These are phyloP conservation scores for Tolypocladium sp. DNA, from an alignment of 2,329 filamentous ascomycete genomes.

Conservation along the genomic window DNA sequence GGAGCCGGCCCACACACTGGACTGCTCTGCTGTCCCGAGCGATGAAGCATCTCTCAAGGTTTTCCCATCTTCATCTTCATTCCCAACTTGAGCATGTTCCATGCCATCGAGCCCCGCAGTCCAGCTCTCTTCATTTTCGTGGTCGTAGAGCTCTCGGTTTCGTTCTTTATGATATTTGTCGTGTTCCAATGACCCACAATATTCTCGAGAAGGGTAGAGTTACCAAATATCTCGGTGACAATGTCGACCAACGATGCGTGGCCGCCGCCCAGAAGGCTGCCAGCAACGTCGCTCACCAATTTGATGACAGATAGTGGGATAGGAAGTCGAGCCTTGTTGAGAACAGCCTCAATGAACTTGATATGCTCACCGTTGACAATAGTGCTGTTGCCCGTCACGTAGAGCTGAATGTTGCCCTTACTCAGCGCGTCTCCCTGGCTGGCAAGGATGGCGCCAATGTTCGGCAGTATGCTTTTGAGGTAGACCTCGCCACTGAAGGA, in stretches of 20 bases:
- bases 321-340: slow-evolving; percentile 27
- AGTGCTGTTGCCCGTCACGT: slow-evolving; percentile 23
- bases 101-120: neutral
- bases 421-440: slow-evolving; percentile 25
- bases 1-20: too few relatives aligned
- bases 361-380: slow-evolving; percentile 32
- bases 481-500: slow-evolving; percentile 30
- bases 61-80: neutral
- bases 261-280: slow-evolving; percentile 21
- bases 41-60: neutral
- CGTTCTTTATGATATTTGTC: neutral
- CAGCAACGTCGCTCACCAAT: slow-evolving; percentile 26
- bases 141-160: neutral
- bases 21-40: too few relatives aligned
- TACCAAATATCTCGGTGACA: slow-evolving; percentile 27
- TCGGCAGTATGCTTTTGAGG: slow-evolving; percentile 29
- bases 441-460: slow-evolving; percentile 24
- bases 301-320: slow-evolving; percentile 27
- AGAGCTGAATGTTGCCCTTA: slow-evolving; percentile 10
- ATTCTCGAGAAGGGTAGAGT: slow-evolving; percentile 27
- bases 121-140: neutral
- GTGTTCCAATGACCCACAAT: slow-evolving; percentile 25
- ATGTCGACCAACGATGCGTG: slow-evolving; percentile 20
- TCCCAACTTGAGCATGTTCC: neutral
- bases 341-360: slow-evolving; percentile 31